Evolutionary conservation across 768 basidiomycete genomes (phyloP), one percentile per base, ranked within the genome.

Genomic region (Calocybe cyanea): DNA sequence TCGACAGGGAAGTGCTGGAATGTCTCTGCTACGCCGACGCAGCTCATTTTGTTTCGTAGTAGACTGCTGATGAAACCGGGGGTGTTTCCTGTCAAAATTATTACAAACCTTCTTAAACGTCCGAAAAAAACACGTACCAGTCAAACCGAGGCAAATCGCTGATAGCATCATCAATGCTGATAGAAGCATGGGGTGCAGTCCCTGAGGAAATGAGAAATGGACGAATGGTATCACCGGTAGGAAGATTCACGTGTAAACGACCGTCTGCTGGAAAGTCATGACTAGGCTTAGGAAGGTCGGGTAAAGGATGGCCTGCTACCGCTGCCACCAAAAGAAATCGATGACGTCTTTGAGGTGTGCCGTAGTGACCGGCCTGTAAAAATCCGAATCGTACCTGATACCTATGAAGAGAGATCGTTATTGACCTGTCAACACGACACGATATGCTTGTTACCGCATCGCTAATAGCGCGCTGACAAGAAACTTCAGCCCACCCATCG

Each of bases 401-500:
- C 2, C 77, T 79, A 54, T 11, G 41, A 9, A 8, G 5, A 20
- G 43, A 39, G 39, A 34, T 37, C 34, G 20, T 23, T 19, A 7
- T 38, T 13, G 40, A 21, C 19, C 14, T 28, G 37, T 17, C 44
- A 32, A 3, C 20, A 47, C 25, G 23, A 45, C 24, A 41, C 6
- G 11, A 10, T 18, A 38, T 35, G 23, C 7, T 31, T 50, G 68
- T 42, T 59, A 89, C 88, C 73, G 73, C 77, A 92, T 78, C 23
- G 81, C 77, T 3, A 82, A 55, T 49, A 92, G 57, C 0, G 79
- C 76, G 3, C 80, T 66, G 0, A 80, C 57, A 15, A 89, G 56
- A 14, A 91, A 70, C 59, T 87, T 90, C 1, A 91, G 56, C 0
- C 85, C 85, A 6, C 90, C 89, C 73, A 78, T 78, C n/a, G 75